A percentile compares a stretch with the other conserved stretches of the same genome.
phyloP scores from a whole-genome alignment of 352 stramenopile genomes.

The Pilasporangium apinafurcum region DNA sequence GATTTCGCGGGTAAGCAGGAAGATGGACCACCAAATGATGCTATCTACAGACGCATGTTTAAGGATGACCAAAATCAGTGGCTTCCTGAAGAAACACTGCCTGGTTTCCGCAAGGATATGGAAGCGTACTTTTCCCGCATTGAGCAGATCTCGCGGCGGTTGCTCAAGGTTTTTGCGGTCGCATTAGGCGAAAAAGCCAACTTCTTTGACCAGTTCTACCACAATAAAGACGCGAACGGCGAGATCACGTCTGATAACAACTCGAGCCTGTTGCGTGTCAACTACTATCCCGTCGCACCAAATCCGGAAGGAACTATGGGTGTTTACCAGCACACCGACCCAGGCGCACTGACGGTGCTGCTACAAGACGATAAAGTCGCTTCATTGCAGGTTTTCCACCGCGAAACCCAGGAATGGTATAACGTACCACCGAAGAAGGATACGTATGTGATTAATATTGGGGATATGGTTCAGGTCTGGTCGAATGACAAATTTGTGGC shows the following conservation, averaged over 20 bases:
- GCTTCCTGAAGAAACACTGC: slow-evolving; percentile 31
- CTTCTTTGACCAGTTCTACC: slow-evolving; percentile 65
- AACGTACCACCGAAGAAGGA: slow-evolving; percentile 32
- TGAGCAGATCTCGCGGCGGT: slow-evolving; percentile 38
- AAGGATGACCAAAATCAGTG: slow-evolving; percentile 88
- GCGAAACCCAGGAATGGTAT: slow-evolving; percentile 35
- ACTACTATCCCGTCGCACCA: slow-evolving; percentile 82
- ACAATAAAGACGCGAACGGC: slow-evolving; percentile 8
- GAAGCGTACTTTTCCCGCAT: slow-evolving; percentile 37
- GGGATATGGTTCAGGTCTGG: slow-evolving; percentile 58
- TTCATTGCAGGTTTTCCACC: slow-evolving; percentile 50
- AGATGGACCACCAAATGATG: slow-evolving; percentile 19
- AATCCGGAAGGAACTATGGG: slow-evolving; percentile 42
- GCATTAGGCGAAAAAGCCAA: slow-evolving; percentile 36
- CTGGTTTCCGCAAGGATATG: slow-evolving; percentile 49
- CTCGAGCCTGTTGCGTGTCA: slow-evolving; percentile 85
- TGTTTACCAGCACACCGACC: slow-evolving; percentile 58
- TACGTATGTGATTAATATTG: slow-evolving; percentile 59
- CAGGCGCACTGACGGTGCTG: slow-evolving; percentile 50
- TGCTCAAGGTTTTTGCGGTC: slow-evolving; percentile 57
- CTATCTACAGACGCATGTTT: slow-evolving; percentile 45
- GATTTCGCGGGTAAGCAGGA: slow-evolving; percentile 30
- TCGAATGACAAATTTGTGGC: slow-evolving; percentile 46
- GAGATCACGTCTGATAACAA: slow-evolving; percentile 69
- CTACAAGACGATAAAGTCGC: slow-evolving; percentile 61